Evolutionary conservation across 805 yeast species (phyloP), one percentile per base, ranked within the genome.

Genomic region (Sungouiella blattae): DNA sequence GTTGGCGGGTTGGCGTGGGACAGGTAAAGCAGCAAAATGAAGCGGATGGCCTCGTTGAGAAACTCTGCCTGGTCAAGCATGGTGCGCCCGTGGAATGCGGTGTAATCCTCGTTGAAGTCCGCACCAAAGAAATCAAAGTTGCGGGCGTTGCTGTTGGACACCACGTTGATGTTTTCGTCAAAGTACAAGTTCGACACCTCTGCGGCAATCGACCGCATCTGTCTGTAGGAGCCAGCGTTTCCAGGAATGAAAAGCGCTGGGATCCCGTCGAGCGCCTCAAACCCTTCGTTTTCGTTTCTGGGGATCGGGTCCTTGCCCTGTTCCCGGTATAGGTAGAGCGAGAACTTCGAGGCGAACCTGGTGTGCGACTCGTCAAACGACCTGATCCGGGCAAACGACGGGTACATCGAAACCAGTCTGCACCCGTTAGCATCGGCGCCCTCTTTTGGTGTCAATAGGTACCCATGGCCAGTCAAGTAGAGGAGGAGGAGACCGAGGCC

Each of bases 221-320:
- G 99, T 45, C 78, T 76, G 57, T 78, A 88, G 37, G 94, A 82
- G 1, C 99, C 99, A 0, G 98, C 98, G 55, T 94, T 93, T 0
- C 99, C 99, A 1, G 98, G 98, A 26, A 94, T 83, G 58, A 93
- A 93, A 11, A 93, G 63, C 1, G 87, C 88, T 0, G 99, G 99
- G 1, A 85, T 73, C 0, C 98, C 98, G 36, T 67, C 71, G 20
- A 71, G 62, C 15, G 58, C 26, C 11, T 40, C 33, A 18, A 55
- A 35, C 39, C 60, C 45, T 51, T 60, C 54, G 24, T 50, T 40
- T 41, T 58, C 40, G 52, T 53, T 54, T 12, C 52, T 46, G 0
- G 95, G 91, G 4, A 71, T 54, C 3, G 53, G 53, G 52, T 83
- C 91, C 45, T 64, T 67, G 0, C 78, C 83, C 43, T 86, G 94